Percentiles rank a stretch among this genome's conserved stretches.
Evolutionary conservation across 352 stramenopile genomes (phyloP).

Genomic region (Phytophthora colocasiae): DNA sequence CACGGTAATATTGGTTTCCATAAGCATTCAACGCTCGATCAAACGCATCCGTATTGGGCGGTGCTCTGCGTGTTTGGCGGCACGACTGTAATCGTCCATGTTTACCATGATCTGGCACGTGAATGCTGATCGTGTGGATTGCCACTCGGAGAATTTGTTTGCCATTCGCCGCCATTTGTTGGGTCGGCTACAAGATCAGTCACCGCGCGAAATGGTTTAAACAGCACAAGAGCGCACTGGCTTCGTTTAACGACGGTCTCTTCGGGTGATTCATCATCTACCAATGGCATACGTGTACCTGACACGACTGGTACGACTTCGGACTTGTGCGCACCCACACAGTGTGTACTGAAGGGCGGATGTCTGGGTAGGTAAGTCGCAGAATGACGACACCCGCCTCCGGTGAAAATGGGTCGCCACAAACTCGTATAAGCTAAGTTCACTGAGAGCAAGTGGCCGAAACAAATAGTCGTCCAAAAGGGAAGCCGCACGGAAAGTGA

Average conservation of each 20-base stretch:
- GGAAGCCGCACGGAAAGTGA: neutral
- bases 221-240: too few relatives aligned
- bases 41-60: too few relatives aligned
- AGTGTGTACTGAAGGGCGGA: neutral
- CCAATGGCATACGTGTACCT: too few relatives aligned
- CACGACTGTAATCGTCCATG: constrained; percentile 5
- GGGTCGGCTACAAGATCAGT: too few relatives aligned
- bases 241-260: too few relatives aligned
- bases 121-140: neutral
- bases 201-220: too few relatives aligned
- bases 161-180: neutral
- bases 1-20: too few relatives aligned
- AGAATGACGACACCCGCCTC: neutral
- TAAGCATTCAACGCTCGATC: too few relatives aligned
- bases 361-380: neutral
- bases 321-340: neutral
- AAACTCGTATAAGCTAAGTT: constrained; percentile 7
- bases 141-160: neutral
- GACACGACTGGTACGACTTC: constrained; percentile 9
- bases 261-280: too few relatives aligned
- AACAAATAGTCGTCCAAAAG: constrained; percentile 15
- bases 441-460: neutral
- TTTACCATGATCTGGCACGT: constrained; percentile 4
- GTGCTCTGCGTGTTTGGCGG: too few relatives aligned
- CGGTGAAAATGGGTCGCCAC: too few relatives aligned